phyloP scores from a whole-genome alignment of 371 early-diverging fungal species.

The Umbelopsis sp. region DNA sequence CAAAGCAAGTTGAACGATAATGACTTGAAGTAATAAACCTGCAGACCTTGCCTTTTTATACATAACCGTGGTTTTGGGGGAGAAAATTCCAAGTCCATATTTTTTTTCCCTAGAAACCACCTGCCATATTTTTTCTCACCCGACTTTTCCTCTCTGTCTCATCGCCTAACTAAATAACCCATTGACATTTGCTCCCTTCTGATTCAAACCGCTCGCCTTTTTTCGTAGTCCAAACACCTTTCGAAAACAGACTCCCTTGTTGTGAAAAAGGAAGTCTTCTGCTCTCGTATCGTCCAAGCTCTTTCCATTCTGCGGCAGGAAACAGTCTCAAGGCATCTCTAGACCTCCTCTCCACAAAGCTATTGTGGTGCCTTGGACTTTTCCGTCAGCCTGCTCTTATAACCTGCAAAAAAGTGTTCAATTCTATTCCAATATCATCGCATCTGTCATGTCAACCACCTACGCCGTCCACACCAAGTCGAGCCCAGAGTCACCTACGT shows the following conservation, averaged over 20 bases:
- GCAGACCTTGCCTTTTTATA: background rate
- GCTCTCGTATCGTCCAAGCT: constrained; percentile 1
- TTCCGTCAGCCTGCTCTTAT: constrained; percentile 17
- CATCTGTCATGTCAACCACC: constrained; percentile 3
- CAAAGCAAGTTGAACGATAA: constrained; percentile 6
- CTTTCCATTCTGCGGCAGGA: constrained; percentile 11
- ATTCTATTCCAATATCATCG: background rate
- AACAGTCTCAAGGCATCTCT: constrained; percentile 17
- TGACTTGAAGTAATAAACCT: constrained; percentile 23
- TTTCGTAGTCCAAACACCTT: background rate
- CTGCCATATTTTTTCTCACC: background rate
- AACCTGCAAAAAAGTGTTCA: background rate
- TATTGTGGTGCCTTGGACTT: constrained; percentile 19
- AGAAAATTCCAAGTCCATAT: too few species aligned
- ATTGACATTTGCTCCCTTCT: background rate
- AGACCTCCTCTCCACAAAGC: background rate
- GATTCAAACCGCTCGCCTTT: background rate
- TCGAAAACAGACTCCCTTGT: constrained; percentile 3
- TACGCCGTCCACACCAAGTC: background rate
- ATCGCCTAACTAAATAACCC: background rate
- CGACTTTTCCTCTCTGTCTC: background rate
- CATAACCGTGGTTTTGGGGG: too few species aligned
- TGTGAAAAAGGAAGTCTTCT: constrained; percentile 11
- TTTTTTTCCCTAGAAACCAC: too few species aligned
- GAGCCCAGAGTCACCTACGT: constrained; percentile 12